Evolutionary conservation across 768 basidiomycete species (phyloP).

Genomic region (Russula griseocarnosa): DNA sequence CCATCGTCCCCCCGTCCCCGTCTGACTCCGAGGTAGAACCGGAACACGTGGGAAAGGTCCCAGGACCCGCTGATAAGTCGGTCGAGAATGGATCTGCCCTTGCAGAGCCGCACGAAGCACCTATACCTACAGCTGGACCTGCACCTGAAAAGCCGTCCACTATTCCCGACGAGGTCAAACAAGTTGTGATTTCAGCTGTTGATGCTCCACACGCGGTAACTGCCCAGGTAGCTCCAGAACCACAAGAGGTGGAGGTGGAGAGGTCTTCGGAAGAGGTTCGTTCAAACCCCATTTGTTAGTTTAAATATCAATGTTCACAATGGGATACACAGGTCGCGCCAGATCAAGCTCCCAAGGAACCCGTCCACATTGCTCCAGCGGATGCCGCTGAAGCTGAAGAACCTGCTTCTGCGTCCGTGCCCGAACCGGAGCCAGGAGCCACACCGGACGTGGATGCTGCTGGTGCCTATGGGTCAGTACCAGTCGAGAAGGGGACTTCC

Average conservation of each 20-base stretch:
- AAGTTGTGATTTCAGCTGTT: not conserved
- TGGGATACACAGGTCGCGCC: conserved; percentile 1
- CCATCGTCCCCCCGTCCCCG: not conserved
- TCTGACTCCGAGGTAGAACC: conserved; percentile 11
- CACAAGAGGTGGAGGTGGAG: conserved; percentile 15
- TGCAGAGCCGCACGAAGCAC: conserved; percentile 9
- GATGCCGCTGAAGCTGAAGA: not conserved
- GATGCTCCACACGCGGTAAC: conserved; percentile 8
- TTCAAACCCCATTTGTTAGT: not conserved
- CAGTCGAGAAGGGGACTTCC: not conserved
- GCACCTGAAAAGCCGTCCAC: not conserved
- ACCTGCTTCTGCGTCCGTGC: not conserved
- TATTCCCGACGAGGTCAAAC: conserved; percentile 2
- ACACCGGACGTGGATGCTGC: not conserved
- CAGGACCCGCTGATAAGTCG: not conserved
- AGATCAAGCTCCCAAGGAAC: not conserved
- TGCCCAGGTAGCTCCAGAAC: conserved; percentile 18
- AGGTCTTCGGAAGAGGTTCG: conserved; percentile 13
- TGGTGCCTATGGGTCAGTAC: not conserved
- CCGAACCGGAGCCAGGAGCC: conserved; percentile 2
- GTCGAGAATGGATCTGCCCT: conserved; percentile 14
- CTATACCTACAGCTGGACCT: conserved; percentile 1
- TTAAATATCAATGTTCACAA: not conserved
- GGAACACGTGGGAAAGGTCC: conserved; percentile 13
- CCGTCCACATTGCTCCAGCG: too few species aligned